A percentile compares a stretch with the other conserved stretches of the same genome.
Evolutionary conservation across 192 early-diverging fungal species (phyloP).

Genomic region (Ambispora gerdemannii): DNA sequence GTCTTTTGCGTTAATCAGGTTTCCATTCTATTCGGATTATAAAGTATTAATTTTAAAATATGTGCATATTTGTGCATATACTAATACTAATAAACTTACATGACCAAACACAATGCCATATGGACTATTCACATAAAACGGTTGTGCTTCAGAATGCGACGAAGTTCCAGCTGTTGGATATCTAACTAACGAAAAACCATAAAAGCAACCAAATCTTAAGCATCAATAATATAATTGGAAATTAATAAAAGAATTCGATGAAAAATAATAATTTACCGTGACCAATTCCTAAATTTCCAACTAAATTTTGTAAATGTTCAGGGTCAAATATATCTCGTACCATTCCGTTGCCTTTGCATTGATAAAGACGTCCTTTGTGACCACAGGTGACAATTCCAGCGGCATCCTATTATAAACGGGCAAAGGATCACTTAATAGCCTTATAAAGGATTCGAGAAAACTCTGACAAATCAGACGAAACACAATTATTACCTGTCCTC

Average conservation of each 20-base stretch:
- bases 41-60: too few species aligned
- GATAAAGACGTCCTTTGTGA: slow-evolving; percentile 91
- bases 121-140: slow-evolving; percentile 99
- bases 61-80: too few species aligned
- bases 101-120: slow-evolving; percentile 97
- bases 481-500: slow-evolving; percentile 80
- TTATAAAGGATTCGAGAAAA: background rate
- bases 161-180: slow-evolving; percentile 99
- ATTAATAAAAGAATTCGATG: slow-evolving; percentile 10
- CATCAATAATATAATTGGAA: background rate
- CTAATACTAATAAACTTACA: slow-evolving; percentile 54
- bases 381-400: slow-evolving; percentile 99
- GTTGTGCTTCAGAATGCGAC: slow-evolving; percentile 94
- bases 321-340: slow-evolving; percentile 95
- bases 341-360: slow-evolving; percentile 99
- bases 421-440: background rate
- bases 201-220: slow-evolving; percentile 10
- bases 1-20: slow-evolving; percentile 91
- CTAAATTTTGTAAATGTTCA: slow-evolving; percentile 68
- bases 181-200: slow-evolving; percentile 62
- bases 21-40: slow-evolving; percentile 96
- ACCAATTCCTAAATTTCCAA: slow-evolving; percentile 90
- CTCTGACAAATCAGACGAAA: background rate
- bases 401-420: slow-evolving; percentile 78
- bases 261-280: slow-evolving; percentile 71